Evolutionary conservation across 495 filamentous ascomycete genomes (phyloP), one percentile per base, ranked within the genome.

Genomic region (Sphaerosporella brunnea): DNA sequence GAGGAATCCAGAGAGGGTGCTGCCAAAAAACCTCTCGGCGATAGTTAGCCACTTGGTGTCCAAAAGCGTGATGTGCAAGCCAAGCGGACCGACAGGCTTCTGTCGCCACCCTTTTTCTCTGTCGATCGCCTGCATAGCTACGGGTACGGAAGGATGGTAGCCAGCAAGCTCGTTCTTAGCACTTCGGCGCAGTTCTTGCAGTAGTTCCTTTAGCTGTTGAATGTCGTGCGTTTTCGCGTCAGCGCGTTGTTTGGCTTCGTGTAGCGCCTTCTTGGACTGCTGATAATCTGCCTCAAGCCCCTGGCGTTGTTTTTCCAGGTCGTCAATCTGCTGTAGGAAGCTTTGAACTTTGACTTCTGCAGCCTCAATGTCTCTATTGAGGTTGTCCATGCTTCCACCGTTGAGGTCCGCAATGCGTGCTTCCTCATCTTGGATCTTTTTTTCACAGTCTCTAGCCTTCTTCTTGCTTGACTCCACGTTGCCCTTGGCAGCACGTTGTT

Each of bases 21-120:
- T 56, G 37, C 82, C 82, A 35, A 93, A 64, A 2, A 71, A 70
- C 48, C 69, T 75, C 58, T 99, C 90, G 7, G 96, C 60, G 43
- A 87, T 74, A n/a, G 70, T 74, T 4, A 79, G 78, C 90, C 90
- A 99, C 55, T 81, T 67, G 4, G 82, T 80, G 50, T 90, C 76
- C 20, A 76, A 67, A 30, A 96, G 62, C 44, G 73, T 75, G 19
- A 96, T 68, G 54, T 84, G 72, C 8, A 73, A 64, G 19, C 84
- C 92, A 10, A 95, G 70, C 0, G 90, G 90, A 0, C 90, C 90
- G 26, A 95, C 68, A 38, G 92, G 90, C 36, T 71, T 80, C 30
- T 70, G 65, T 19, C 64, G 61, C 52, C 90, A 95, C 0, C 75
- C 63, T 1, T 46, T 53, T 44, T 93, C 84, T 35, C 69, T 63